phyloP scores from a whole-genome alignment of 2,329 filamentous ascomycete genomes.

The Epichloe amarillans region DNA sequence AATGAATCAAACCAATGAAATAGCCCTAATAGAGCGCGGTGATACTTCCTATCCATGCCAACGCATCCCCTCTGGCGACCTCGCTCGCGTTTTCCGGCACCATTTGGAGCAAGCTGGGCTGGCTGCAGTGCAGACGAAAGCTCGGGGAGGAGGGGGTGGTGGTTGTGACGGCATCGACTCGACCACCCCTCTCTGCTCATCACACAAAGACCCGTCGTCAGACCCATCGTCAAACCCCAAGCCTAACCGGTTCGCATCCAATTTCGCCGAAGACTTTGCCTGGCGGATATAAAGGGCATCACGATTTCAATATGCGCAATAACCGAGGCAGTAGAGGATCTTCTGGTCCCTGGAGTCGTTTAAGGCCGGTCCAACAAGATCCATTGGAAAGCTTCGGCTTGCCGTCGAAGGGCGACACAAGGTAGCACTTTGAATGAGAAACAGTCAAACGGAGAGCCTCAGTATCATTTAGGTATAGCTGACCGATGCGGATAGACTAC shows the following conservation, averaged over 20 bases:
- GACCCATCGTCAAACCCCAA: background rate
- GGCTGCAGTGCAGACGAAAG: conserved; percentile 11
- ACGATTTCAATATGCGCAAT: conserved; percentile 5
- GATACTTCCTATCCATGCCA: background rate
- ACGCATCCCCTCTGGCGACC: background rate
- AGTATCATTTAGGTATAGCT: background rate
- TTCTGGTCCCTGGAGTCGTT: conserved; percentile 51
- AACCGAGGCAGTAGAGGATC: conserved; percentile 18
- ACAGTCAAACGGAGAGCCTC: background rate
- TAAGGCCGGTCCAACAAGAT: conserved; percentile 64
- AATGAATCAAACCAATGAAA: background rate
- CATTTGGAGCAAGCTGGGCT: conserved; percentile 10
- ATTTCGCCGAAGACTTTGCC: background rate
- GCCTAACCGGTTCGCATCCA: background rate
- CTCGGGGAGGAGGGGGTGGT: background rate
- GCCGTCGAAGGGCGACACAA: conserved; percentile 80
- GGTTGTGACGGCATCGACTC: background rate
- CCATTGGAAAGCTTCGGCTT: conserved; percentile 71
- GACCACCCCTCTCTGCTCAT: background rate
- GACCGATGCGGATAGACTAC: conserved; percentile 34
- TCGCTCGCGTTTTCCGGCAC: background rate
- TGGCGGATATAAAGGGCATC: background rate
- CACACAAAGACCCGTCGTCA: background rate
- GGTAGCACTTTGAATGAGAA: conserved; percentile 32
- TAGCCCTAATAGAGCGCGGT: background rate